A percentile compares a stretch with the other conserved stretches of the same genome.
These are phyloP conservation scores for Wickerhamiella siamensis DNA, from an alignment of 805 yeast species.

Conservation along the genomic window DNA sequence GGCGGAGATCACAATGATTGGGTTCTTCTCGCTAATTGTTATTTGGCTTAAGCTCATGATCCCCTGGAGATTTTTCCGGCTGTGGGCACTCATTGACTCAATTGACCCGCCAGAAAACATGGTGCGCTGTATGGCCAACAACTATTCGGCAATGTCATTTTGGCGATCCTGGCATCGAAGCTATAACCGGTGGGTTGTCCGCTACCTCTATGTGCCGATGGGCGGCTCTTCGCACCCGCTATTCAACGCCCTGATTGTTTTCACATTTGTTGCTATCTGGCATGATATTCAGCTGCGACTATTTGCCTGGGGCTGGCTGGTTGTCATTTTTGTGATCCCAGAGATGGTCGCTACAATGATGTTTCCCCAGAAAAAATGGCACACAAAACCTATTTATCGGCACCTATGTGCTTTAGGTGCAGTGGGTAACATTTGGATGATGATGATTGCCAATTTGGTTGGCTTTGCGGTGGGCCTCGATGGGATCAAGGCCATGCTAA, in stretches of 20 bases:
- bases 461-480: conserved; percentile 91
- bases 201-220: conserved; percentile 81
- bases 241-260: conserved; percentile 67
- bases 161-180: conserved; percentile 99
- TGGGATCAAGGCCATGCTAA: conserved; percentile 54
- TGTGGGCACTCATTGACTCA: conserved; percentile 86
- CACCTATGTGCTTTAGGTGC: conserved; percentile 79
- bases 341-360: conserved; percentile 42
- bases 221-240: conserved; percentile 70
- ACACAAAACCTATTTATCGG: conserved; percentile 43
- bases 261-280: conserved; percentile 95
- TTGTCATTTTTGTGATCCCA: conserved; percentile 76
- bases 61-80: conserved; percentile 91
- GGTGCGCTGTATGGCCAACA: conserved; percentile 91
- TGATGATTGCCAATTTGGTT: conserved; percentile 91
- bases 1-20: conserved; percentile 88
- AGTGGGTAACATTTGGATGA: conserved; percentile 83
- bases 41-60: conserved; percentile 86
- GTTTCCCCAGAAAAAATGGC: not conserved
- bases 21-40: conserved; percentile 73
- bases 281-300: conserved; percentile 86
- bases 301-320: conserved; percentile 90
- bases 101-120: conserved; percentile 96
- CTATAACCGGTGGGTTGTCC: conserved; percentile 74
- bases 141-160: conserved; percentile 83